phyloP scores from a whole-genome alignment of 31 red algal genomes.

The Odonthalia washingtoniensis region DNA sequence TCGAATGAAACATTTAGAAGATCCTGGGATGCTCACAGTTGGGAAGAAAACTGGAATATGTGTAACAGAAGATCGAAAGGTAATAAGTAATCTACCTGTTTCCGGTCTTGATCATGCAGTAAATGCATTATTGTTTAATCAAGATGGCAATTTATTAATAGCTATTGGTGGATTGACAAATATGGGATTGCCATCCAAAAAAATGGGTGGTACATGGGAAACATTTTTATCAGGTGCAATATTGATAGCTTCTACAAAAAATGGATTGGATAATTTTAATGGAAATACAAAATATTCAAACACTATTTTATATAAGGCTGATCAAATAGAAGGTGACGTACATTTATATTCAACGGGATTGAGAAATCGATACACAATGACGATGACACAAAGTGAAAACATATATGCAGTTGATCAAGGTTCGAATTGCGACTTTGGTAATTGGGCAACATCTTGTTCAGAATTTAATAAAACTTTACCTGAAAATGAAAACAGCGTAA shows the following conservation, averaged over 20 bases:
- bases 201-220: conserved; percentile 52
- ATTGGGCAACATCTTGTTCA: conserved; percentile 49
- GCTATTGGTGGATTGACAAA: conserved; percentile 71
- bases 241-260: neutral
- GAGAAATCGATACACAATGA: conserved; percentile 56
- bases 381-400: conserved; percentile 47
- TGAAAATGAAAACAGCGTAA: neutral
- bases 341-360: conserved; percentile 61
- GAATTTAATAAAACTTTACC: conserved; percentile 29
- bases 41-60: conserved; percentile 26
- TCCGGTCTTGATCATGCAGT: conserved; percentile 60
- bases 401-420: conserved; percentile 77
- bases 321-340: conserved; percentile 49
- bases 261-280: conserved; percentile 50
- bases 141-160: conserved; percentile 61
- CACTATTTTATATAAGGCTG: conserved; percentile 15
- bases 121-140: conserved; percentile 56
- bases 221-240: conserved; percentile 52
- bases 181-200: conserved; percentile 49
- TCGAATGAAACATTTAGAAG: conserved; percentile 50
- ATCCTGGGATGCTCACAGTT: conserved; percentile 13
- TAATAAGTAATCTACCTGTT: conserved; percentile 55
- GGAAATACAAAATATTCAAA: conserved; percentile 65
- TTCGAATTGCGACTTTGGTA: conserved; percentile 73
- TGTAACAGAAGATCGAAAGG: conserved; percentile 54